phyloP scores from a whole-genome alignment of 2,329 filamentous ascomycete species.

The Plenodomus lindquistii region DNA sequence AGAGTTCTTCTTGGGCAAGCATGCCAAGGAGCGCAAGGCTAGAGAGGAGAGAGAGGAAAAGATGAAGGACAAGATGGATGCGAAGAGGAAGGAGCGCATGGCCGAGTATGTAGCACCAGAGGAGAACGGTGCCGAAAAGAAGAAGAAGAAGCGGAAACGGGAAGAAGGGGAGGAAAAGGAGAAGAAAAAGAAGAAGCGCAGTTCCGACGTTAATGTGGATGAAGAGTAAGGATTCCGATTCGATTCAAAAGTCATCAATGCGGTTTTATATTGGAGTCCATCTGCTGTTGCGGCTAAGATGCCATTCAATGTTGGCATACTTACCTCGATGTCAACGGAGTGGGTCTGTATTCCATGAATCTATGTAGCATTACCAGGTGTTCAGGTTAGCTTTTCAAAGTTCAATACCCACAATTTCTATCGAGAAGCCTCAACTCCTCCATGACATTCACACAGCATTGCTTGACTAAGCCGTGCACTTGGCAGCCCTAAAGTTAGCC shows the following conservation, averaged over 20 bases:
- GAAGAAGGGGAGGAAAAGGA: constrained; percentile 57
- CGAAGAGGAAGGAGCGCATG: constrained; percentile 82
- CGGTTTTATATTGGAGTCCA: too few species aligned
- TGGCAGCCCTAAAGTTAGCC: constrained; percentile 15
- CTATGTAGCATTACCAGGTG: constrained; percentile 25
- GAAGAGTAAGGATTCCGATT: constrained; percentile 15
- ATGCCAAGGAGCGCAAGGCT: constrained; percentile 82
- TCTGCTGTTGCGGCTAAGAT: too few species aligned
- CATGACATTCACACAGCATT: not conserved
- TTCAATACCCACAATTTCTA: constrained; percentile 20
- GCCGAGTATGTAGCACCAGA: constrained; percentile 86
- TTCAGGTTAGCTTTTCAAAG: constrained; percentile 25
- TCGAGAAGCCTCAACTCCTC: not conserved
- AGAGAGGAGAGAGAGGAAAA: constrained; percentile 81
- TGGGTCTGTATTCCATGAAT: not conserved
- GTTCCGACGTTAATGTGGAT: constrained; percentile 30
- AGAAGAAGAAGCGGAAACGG: constrained; percentile 50
- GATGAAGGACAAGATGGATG: constrained; percentile 84
- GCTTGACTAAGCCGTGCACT: constrained; percentile 11
- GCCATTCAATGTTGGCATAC: too few species aligned
- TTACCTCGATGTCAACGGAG: not conserved
- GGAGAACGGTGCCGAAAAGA: constrained; percentile 63
- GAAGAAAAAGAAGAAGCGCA: constrained; percentile 47
- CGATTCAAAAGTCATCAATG: not conserved
- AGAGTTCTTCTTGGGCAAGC: constrained; percentile 94